Evolutionary conservation across 345 rosid genomes (phyloP), one percentile per base, ranked within the genome.

Genomic region (Moricandia moricandioides): DNA sequence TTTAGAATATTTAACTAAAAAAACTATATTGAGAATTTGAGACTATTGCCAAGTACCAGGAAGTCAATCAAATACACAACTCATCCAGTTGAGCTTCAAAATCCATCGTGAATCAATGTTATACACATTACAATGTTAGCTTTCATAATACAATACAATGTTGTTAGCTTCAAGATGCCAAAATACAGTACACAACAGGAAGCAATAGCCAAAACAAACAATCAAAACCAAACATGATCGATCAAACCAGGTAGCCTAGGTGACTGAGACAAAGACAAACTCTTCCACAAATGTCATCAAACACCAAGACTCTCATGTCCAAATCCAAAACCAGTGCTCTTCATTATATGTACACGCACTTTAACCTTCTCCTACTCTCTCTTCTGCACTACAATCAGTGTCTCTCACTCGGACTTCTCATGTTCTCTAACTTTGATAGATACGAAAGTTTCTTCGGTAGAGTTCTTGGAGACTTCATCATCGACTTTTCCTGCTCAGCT

Each of bases 381-480:
- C 56, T 29, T 77, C 75, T 56, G 65, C 47, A 57, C 66, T 39
- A 72, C 39, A 54, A 40, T 82, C 77, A 87, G 59, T 87, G 84
- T 64, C 91, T 84, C 16, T 86, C 85, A 6, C 85, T 85, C 0
- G 97, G 91, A 62, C 86, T 89, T 80, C 85, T 82, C 81, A 88
- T 76, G 80, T 81, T 87, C 87, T 92, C 96, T 76, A 88, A 85
- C 85, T 77, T 88, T 75, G 91, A 88, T 8, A 92, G 76, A 82
- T 88, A 91, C 0, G 95, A 88, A 45, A 68, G 73, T 65, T 83
- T 88, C 85, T 80, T 91, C 0, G 84, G 82, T 51, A 81, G 34
- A 9, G 73, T 68, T 55, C 63, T 47, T 4, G 80, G 71, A 12
- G 88, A 69, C 66, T 86, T 86, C 54, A 71, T 72, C 65, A 56